A percentile compares a stretch with the other conserved stretches of the same genome.
Conservation (phyloP, 306 rosid species). For the Cucumis hystrix region DNA sequence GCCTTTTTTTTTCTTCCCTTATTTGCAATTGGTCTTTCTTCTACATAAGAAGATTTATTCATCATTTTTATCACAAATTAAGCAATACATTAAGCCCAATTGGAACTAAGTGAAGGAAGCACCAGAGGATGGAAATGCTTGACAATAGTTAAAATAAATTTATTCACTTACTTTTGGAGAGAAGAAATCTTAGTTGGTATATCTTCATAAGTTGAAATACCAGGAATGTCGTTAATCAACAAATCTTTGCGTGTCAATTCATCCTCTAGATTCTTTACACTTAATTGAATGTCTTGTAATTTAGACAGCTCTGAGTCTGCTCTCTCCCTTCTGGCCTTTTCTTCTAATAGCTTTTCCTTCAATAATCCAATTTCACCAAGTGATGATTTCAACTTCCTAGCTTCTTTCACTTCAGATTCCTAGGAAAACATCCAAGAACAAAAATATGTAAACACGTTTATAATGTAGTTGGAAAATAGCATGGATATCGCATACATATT, state of each 20-base stretch:
- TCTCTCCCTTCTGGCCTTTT: slow-evolving; percentile 58
- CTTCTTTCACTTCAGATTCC: slow-evolving; percentile 95
- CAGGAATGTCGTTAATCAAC: slow-evolving; percentile 59
- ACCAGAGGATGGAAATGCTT: neutral
- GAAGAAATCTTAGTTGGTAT: slow-evolving; percentile 63
- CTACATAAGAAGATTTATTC: neutral
- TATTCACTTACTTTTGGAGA: slow-evolving; percentile 62
- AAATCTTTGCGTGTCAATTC: slow-evolving; percentile 62
- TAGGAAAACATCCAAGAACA: slow-evolving; percentile 19
- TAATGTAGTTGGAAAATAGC: neutral
- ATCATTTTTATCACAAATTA: neutral
- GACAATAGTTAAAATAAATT: slow-evolving; percentile 7
- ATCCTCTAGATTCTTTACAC: slow-evolving; percentile 57
- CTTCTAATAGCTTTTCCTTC: slow-evolving; percentile 75
- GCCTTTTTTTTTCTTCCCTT: neutral
- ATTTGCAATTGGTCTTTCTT: neutral
- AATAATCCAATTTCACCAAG: slow-evolving; percentile 58
- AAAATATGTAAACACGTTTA: neutral
- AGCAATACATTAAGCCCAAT: neutral
- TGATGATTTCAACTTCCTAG: slow-evolving; percentile 67
- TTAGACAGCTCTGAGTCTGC: slow-evolving; percentile 63
- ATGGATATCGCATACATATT: neutral
- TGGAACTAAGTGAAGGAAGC: neutral
- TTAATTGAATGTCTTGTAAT: slow-evolving; percentile 53
- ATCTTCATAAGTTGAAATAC: slow-evolving; percentile 62